A percentile compares a stretch with the other conserved stretches of the same genome.
phyloP scores from a whole-genome alignment of 768 basidiomycete genomes.

The Kwoniella sp. region DNA sequence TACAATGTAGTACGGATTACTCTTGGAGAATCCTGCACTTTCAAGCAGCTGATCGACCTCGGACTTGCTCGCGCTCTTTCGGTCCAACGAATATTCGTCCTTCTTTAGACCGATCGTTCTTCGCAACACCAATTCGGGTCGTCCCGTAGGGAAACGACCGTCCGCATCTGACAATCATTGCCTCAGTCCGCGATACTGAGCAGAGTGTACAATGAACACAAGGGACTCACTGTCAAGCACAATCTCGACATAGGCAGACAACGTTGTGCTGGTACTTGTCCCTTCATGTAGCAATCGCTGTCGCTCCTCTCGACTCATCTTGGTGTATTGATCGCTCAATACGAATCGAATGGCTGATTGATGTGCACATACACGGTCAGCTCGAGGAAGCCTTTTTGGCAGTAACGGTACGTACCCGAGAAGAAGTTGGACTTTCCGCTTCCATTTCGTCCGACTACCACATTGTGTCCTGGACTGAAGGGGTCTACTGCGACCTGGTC shows the following conservation, averaged over 20 bases:
- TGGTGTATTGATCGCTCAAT: constrained; percentile 93
- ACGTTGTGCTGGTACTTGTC: constrained; percentile 74
- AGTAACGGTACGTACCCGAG: constrained; percentile 62
- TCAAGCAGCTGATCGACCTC: constrained; percentile 97
- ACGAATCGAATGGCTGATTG: constrained; percentile 89
- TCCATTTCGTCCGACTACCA: constrained; percentile 95
- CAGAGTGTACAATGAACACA: not conserved
- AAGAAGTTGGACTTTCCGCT: constrained; percentile 99
- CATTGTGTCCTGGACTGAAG: constrained; percentile 83
- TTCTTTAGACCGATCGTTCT: constrained; percentile 97
- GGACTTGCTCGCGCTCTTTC: constrained; percentile 90
- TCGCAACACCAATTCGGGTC: constrained; percentile 78
- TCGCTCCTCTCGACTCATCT: constrained; percentile 87
- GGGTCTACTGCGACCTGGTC: constrained; percentile 68
- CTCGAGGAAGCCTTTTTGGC: too few relatives aligned
- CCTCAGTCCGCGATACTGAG: not conserved
- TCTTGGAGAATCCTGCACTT: constrained; percentile 92
- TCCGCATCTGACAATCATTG: constrained; percentile 57
- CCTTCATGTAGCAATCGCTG: constrained; percentile 92
- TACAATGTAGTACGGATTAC: constrained; percentile 99
- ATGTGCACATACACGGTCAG: not conserved
- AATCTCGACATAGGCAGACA: constrained; percentile 95
- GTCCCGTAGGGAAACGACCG: constrained; percentile 86
- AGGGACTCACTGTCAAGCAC: constrained; percentile 69
- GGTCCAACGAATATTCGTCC: constrained; percentile 95